Percentiles rank a stretch among this genome's conserved stretches.
Conservation (phyloP, 768 basidiomycete species). For the Suillus sp. region DNA sequence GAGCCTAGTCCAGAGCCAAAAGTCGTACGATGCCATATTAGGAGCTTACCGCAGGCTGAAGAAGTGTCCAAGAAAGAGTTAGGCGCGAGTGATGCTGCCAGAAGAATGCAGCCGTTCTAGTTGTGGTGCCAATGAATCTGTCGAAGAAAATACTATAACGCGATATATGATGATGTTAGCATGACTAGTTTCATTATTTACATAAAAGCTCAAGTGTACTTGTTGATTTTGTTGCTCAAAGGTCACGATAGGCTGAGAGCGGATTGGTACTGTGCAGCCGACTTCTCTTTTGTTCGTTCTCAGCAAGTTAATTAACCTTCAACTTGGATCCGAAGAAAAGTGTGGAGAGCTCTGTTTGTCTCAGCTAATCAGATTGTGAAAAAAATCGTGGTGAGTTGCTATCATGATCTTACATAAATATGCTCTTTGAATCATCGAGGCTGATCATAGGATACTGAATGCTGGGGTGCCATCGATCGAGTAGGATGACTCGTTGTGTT, state of each 20-base stretch:
- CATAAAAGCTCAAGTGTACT: neutral
- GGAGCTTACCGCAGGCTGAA: neutral
- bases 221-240: neutral
- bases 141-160: neutral
- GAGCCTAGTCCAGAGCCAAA: neutral
- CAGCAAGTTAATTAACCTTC: no score
- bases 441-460: neutral
- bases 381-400: neutral
- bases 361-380: neutral
- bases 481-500: neutral
- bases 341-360: neutral
- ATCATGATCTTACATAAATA: neutral
- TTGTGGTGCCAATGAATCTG: neutral
- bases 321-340: neutral
- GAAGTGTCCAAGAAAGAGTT: neutral
- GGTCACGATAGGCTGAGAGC: neutral
- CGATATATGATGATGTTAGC: neutral
- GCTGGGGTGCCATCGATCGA: neutral
- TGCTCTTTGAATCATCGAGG: neutral
- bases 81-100: neutral
- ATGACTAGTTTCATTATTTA: neutral
- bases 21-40: neutral
- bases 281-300: neutral
- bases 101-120: neutral
- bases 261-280: neutral